Conservation (phyloP, 495 filamentous ascomycete species). For the Oleoguttula mirabilis region DNA sequence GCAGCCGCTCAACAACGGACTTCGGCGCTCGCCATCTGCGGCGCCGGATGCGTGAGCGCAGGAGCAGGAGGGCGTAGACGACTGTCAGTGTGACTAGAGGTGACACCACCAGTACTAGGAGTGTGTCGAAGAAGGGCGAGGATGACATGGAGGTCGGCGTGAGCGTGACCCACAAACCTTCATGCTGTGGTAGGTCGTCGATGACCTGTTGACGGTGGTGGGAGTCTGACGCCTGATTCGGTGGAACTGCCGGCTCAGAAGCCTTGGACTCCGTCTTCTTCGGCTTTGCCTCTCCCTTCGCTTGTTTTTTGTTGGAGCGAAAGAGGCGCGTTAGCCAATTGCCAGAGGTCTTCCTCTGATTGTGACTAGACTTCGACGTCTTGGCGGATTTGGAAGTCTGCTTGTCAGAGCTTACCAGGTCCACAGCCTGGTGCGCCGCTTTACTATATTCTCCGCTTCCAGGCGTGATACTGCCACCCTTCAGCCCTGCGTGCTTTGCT, state of each 20-base stretch:
- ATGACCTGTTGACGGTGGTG: not conserved
- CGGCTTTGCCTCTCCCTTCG: not conserved
- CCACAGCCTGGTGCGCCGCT: conserved; percentile 21
- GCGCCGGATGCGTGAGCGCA: conserved; percentile 80
- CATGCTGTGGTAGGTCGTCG: conserved; percentile 33
- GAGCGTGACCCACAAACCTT: conserved; percentile 90
- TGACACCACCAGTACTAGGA: conserved; percentile 83
- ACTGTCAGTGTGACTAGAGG: conserved; percentile 84
- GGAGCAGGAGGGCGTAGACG: conserved; percentile 78
- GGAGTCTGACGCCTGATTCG: not conserved
- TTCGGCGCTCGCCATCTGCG: conserved; percentile 93
- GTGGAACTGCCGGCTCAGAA: not conserved
- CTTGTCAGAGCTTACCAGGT: conserved; percentile 32
- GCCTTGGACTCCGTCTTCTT: not conserved
- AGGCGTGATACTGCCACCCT: conserved; percentile 61
- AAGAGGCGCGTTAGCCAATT: conserved; percentile 8
- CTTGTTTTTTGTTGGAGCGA: not conserved
- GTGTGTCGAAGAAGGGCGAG: conserved; percentile 93
- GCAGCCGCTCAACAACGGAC: conserved; percentile 86
- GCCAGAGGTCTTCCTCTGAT: no score
- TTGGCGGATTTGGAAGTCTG: conserved; percentile 24
- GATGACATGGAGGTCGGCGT: conserved; percentile 81
- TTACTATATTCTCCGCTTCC: conserved; percentile 63
- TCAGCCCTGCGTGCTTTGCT: conserved; percentile 33
- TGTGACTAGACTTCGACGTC: not conserved